Base-by-base conservation (phyloP, 345 rosid genomes). In the Rhodomyrtus tomentosa region DNA sequence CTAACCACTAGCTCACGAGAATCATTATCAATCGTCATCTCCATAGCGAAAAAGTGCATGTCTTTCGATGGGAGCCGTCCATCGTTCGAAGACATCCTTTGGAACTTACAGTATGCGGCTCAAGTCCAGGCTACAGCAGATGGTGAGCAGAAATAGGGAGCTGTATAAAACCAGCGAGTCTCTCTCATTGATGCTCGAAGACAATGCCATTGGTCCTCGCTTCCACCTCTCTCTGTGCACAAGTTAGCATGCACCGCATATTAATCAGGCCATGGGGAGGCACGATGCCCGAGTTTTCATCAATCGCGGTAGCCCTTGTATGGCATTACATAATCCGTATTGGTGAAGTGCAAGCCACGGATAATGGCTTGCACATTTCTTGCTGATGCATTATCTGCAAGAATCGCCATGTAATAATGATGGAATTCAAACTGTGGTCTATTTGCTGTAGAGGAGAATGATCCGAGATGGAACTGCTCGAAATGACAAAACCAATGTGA, bases 101-200 rank as follows among this genome's bases (percentile, higher is more conserved):
- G 99, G 99, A 94, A 96, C 91, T 89, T 95, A 55, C 98, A 95
- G 72, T 93, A 95, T 81, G 99, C 98, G 73, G 94, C 95, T 88
- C 99, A 95, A 86, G 95, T 95, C 90, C 98, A 97, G 87, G 93
- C 95, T 32, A 68, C 25, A 2, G 45, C 45, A 36, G 76, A 68
- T 9, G 76, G 11, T 68, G 76, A 32, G 76, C 45, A 18, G 24
- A 36, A 68, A 68, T 36, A 32, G 20, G 76, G 45, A 68, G 18
- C 45, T 36, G 76, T 36, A 18, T 36, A 9, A 36, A 36, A 32
- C 76, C 76, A 32, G 45, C 76, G 2, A 18, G 45, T 68, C 18
- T 21, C 45, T 32, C 76, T 68, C 25, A 2, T 36, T 36, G 25
- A 68, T 68, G 45, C 76, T 8, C 3, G 21, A 68, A 68, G 76